Evolutionary conservation across 139 green algal species (phyloP).

Genomic region (Dunaliella primolecta): DNA sequence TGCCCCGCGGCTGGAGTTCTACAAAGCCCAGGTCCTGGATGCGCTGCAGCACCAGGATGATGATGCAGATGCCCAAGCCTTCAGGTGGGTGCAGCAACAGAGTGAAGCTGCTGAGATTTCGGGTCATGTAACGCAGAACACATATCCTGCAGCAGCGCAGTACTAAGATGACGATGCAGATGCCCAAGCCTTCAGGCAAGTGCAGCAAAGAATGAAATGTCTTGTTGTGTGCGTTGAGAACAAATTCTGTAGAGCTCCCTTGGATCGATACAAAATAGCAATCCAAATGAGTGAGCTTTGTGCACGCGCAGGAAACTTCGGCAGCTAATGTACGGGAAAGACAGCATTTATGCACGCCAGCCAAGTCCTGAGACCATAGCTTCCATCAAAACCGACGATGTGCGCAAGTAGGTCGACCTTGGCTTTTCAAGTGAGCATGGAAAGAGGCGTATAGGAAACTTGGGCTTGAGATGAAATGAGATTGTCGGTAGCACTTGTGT

Average conservation of each 20-base stretch:
- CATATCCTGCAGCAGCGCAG: conserved; percentile 61
- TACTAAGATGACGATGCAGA: conserved; percentile 61
- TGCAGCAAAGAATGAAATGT: too few relatives aligned
- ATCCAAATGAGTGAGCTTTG: too few relatives aligned
- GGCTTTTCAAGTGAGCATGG: too few relatives aligned
- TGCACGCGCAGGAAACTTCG: conserved; percentile 31
- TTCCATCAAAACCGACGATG: conserved; percentile 13
- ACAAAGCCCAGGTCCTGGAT: conserved; percentile 60
- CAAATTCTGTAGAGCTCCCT: neutral
- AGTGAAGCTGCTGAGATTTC: conserved; percentile 7
- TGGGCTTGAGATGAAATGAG: too few relatives aligned
- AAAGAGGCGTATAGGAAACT: too few relatives aligned
- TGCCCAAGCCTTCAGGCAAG: conserved; percentile 30
- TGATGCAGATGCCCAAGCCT: conserved; percentile 33
- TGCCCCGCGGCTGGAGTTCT: conserved; percentile 49
- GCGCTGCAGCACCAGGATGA: conserved; percentile 67
- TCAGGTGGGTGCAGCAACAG: too few relatives aligned
- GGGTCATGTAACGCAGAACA: conserved; percentile 16
- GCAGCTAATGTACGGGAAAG: conserved; percentile 65
- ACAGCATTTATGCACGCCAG: conserved; percentile 63
- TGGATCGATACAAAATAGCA: too few relatives aligned
- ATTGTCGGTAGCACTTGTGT: too few relatives aligned
- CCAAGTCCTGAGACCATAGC: conserved; percentile 25
- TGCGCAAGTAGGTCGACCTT: neutral
- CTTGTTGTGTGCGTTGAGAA: neutral